Evolutionary conservation across 192 early-diverging fungal species (phyloP), one percentile per base, ranked within the genome.

Genomic region (Entomortierella lignicola): DNA sequence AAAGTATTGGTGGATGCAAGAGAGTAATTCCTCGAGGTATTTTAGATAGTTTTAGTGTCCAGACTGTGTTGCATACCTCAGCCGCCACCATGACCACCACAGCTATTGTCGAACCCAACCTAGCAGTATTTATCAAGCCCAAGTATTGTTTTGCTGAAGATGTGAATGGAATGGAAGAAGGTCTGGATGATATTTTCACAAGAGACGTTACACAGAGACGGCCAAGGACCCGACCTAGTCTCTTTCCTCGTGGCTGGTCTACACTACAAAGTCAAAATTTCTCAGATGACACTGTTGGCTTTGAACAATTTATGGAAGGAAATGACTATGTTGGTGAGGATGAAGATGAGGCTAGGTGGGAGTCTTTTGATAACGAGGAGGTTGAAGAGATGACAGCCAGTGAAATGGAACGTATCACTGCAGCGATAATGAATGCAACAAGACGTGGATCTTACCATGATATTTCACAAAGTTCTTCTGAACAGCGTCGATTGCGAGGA

Each of bases 91-190:
- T 60, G 21, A 15, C 23, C 4, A 13, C 27, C 3, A 34, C 44
- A 2, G 23, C 13, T 41, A 21, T 52, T 11, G 20, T 18, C 27
- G 13, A 42, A 8, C 2, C 52, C 11, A 54, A 56, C 18, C 39
- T 34, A 52, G 34, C 44, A 5, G 20, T 23, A 4, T 55, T 63
- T 30, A 54, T 13, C 7, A 69, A 60, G 43, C 27, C 12, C 20
- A 50, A 52, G 18, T 34, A 47, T 25, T 21, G 30, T 1, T 77
- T 32, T 65, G 74, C 74, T 0, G 66, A 69, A 26, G 50, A 77
- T 55, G 66, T 69, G 31, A 61, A 69, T 23, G 74, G 69, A 61
- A 77, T 77, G 74, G 74, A 77, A 55, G 74, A 77, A 25, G 74
- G 74, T 0, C 37, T 77, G 2, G 66, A 77, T 25, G 55, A 64